A percentile compares a stretch with the other conserved stretches of the same genome.
phyloP scores from a whole-genome alignment of 176 grass and related monocot genomes.

The Triticum timopheevii region DNA sequence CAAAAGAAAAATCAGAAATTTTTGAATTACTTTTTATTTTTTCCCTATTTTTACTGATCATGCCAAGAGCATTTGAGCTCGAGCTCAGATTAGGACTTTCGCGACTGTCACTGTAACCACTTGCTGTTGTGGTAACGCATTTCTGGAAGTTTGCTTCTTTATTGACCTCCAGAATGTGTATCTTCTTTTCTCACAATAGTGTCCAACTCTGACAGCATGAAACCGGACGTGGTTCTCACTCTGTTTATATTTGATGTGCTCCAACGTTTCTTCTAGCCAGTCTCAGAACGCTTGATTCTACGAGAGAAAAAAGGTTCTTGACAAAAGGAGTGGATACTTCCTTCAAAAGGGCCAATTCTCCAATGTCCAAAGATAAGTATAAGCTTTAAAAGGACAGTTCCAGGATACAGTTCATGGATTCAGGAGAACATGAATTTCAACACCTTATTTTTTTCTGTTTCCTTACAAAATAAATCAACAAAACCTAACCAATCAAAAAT shows the following conservation, averaged over 20 bases:
- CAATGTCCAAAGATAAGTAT: neutral
- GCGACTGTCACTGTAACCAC: neutral
- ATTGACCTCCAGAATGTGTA: neutral
- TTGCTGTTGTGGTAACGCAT: neutral
- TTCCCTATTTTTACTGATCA: too few relatives aligned
- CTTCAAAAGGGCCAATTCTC: neutral
- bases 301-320: neutral
- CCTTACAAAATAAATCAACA: slow-evolving; percentile 4
- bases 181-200: neutral
- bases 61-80: too few relatives aligned
- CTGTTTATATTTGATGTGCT: neutral
- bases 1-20: too few relatives aligned
- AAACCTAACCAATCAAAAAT: slow-evolving; percentile 5
- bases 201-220: neutral
- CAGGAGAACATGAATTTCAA: neutral
- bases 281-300: neutral
- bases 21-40: too few relatives aligned
- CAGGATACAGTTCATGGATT: neutral
- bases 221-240: neutral
- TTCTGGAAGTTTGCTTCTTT: neutral
- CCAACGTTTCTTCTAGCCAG: neutral
- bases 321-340: neutral
- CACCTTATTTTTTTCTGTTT: neutral
- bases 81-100: too few relatives aligned
- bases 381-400: neutral